Conservation (phyloP, 805 yeast species). For the Wickerhamiella australiensis region DNA sequence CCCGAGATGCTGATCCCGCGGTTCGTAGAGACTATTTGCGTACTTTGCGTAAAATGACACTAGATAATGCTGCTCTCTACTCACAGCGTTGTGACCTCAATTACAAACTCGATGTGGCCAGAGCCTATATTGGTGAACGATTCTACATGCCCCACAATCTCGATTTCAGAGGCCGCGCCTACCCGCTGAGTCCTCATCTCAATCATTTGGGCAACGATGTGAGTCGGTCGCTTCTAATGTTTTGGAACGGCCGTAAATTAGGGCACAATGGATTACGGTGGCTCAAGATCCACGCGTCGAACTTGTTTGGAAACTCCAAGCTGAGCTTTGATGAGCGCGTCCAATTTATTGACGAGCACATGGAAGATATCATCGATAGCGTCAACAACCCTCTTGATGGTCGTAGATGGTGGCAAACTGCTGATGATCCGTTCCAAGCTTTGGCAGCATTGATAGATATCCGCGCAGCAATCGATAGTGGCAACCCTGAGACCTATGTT, state of each 20-base stretch:
- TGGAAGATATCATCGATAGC: conserved; percentile 34
- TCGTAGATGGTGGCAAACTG: conserved; percentile 44
- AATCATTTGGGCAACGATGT: conserved; percentile 53
- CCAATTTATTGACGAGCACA: conserved; percentile 36
- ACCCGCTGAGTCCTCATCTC: conserved; percentile 51
- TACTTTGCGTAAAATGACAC: conserved; percentile 42
- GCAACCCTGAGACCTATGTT: conserved; percentile 35
- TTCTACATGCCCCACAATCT: conserved; percentile 53
- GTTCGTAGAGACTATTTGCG: conserved; percentile 58
- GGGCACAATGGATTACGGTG: conserved; percentile 44
- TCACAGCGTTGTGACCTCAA: conserved; percentile 90
- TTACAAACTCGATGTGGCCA: conserved; percentile 87
- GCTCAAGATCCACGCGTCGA: conserved; percentile 53
- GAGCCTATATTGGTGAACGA: conserved; percentile 65
- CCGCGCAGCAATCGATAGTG: conserved; percentile 37
- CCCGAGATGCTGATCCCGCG: conserved; percentile 56
- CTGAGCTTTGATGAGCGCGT: conserved; percentile 41
- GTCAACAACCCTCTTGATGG: conserved; percentile 39
- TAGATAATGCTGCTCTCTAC: conserved; percentile 53
- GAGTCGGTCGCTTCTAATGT: conserved; percentile 44
- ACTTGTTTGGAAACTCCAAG: conserved; percentile 47
- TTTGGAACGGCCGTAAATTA: conserved; percentile 46
- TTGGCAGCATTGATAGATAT: conserved; percentile 46
- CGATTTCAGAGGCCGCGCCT: conserved; percentile 55
- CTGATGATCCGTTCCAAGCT: conserved; percentile 54